Evolutionary conservation across 1,284 basidiomycete genomes (phyloP), one percentile per base, ranked within the genome.

Genomic region (Uromyces viciae-fabae): DNA sequence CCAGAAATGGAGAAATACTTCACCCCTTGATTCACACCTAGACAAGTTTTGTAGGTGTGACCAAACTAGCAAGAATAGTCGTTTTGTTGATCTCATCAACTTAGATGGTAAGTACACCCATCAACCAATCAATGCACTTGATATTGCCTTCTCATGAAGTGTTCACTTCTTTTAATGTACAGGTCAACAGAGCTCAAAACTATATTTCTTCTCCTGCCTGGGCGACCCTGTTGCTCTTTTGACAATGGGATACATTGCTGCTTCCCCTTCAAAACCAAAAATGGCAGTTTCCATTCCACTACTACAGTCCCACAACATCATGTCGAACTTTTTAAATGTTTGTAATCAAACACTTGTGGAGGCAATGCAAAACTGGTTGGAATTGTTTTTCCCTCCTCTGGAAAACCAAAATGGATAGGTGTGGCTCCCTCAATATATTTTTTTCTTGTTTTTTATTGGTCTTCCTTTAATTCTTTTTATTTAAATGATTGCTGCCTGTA

Each of bases 271-370:
- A 11, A 3, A 40, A 40, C 75, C 75, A 49, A n/a, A 31, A 33
- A 38, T 62, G 0, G 64, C 43, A 1, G 64, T 68, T 28, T 77
- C 62, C 7, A 56, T 77, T 8, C 62, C 22, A 15, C 43, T 77
- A 1, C 19, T 77, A 0, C 75, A 77, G 54, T 77, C 36, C 3
- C 75, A 77, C 40, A 43, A 77, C 42, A 14, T 33, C 4, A 43
- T 77, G 19, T 77, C 31, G 62, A n/a, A n/a, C n/a, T n/a, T n/a
- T n/a, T n/a, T n/a, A n/a, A n/a, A n/a, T n/a, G 40, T 68, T 1
- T 40, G n/a, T 11, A 68, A 40, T 0, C 66, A 43, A 1, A 40
- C 66, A 7, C 49, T 68, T 17, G 49, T 28, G n/a, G 40, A 68
- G 7, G 31, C 49, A 43, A n/a, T 68, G 9, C 31, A 40, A 0